phyloP scores from a whole-genome alignment of 306 rosid species.

The Prunus dulcis region DNA sequence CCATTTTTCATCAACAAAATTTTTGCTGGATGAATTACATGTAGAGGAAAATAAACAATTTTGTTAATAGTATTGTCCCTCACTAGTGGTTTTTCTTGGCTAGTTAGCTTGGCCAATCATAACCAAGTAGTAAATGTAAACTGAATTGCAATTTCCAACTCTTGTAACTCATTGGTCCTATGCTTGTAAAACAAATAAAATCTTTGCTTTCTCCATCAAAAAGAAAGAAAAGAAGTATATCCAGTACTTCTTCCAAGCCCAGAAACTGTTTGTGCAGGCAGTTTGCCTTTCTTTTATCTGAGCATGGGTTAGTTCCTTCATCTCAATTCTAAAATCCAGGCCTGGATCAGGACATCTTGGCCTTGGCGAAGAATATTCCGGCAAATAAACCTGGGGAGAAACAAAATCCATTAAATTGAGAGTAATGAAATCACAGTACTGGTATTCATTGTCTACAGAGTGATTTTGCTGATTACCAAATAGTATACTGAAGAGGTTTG shows the following conservation, averaged over 20 bases:
- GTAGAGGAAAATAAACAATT: background rate
- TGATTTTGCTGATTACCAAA: conserved; percentile 54
- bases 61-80: background rate
- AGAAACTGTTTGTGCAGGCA: background rate
- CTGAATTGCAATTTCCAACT: background rate
- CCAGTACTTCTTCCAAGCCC: background rate
- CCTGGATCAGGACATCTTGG: conserved; percentile 57
- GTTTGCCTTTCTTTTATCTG: background rate
- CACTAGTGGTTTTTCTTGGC: background rate
- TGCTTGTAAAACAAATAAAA: background rate
- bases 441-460: background rate
- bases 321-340: background rate
- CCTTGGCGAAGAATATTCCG: conserved; percentile 77
- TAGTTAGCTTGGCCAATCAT: background rate
- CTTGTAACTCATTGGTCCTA: background rate
- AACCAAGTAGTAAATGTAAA: background rate
- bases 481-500: conserved; percentile 72
- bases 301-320: background rate
- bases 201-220: background rate
- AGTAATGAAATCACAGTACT: background rate
- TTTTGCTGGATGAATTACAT: background rate
- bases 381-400: conserved; percentile 73
- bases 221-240: background rate
- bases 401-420: background rate
- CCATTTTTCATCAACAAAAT: background rate